These are phyloP conservation scores for Neurospora crassa DNA, from an alignment of 2,329 filamentous ascomycete species.

Conservation along the genomic window DNA sequence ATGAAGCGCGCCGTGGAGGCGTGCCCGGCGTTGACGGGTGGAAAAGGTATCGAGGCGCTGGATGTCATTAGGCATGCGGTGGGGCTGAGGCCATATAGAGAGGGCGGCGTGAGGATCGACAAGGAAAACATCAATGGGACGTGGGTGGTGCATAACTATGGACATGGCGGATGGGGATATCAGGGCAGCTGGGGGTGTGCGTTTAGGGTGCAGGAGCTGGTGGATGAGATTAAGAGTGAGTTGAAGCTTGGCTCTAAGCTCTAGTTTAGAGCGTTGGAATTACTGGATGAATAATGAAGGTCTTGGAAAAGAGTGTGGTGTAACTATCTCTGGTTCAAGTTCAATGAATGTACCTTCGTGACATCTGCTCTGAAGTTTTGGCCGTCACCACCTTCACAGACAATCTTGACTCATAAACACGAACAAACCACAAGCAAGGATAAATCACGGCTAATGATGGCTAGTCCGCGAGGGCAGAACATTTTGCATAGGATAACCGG, in stretches of 20 bases:
- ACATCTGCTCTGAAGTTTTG: too few species aligned
- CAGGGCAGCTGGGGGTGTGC: slow-evolving; percentile 63
- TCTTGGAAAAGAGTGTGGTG: too few species aligned
- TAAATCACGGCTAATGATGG: too few species aligned
- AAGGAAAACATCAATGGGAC: slow-evolving; percentile 55
- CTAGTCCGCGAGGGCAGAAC: too few species aligned
- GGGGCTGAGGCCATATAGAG: slow-evolving; percentile 66
- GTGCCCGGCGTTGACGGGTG: slow-evolving; percentile 52
- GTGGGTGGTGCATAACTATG: slow-evolving; percentile 72
- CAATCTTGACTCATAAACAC: too few species aligned
- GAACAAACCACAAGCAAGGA: too few species aligned
- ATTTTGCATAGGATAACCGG: too few species aligned
- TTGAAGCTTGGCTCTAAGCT: slow-evolving; percentile 20
- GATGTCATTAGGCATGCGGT: slow-evolving; percentile 74
- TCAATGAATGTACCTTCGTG: too few species aligned
- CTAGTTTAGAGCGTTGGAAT: slow-evolving; percentile 6
- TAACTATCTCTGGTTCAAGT: too few species aligned
- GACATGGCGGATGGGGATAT: slow-evolving; percentile 71
- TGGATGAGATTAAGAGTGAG: slow-evolving; percentile 44
- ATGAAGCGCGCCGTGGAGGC: slow-evolving; percentile 66
- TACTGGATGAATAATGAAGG: neutral
- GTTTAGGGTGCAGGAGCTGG: slow-evolving; percentile 54
- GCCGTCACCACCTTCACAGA: too few species aligned
- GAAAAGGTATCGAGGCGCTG: slow-evolving; percentile 62
- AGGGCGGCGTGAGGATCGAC: slow-evolving; percentile 67